A percentile compares a stretch with the other conserved stretches of the same genome.
Conservation (phyloP, 768 basidiomycete species). For the Cytidiella melzeri region DNA sequence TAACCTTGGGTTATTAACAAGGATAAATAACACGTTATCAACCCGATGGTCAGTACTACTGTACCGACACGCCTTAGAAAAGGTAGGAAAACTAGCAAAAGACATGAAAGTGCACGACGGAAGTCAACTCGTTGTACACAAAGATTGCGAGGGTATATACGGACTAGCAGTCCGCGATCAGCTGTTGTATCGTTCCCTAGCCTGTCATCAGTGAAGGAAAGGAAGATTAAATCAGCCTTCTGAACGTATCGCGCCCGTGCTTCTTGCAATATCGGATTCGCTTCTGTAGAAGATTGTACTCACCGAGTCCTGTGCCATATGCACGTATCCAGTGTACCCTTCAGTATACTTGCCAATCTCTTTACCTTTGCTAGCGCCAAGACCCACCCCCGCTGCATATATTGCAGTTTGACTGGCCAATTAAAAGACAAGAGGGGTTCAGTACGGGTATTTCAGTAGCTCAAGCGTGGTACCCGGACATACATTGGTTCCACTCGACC, state of each 20-base stretch:
- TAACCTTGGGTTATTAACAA: too few species aligned
- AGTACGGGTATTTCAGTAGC: too few species aligned
- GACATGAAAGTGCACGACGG: too few species aligned
- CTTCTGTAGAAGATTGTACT: conserved; percentile 5
- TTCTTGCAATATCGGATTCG: neutral
- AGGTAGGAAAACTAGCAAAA: too few species aligned
- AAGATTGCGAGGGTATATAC: neutral
- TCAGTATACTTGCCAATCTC: conserved; percentile 44
- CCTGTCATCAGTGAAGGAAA: conserved; percentile 6
- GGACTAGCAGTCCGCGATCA: neutral
- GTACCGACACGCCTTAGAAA: too few species aligned
- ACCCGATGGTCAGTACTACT: too few species aligned
- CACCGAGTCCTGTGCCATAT: conserved; percentile 25
- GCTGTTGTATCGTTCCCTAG: conserved; percentile 14
- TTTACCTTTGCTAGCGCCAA: conserved; percentile 90
- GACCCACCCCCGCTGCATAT: conserved; percentile 81
- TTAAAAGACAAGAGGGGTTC: too few species aligned
- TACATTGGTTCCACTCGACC: conserved; percentile 88
- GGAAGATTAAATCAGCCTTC: conserved; percentile 3
- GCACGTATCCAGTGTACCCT: conserved; percentile 24
- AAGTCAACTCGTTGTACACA: too few species aligned
- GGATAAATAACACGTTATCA: too few species aligned
- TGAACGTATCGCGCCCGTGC: neutral
- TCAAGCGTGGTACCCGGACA: too few species aligned
- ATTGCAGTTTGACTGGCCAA: conserved; percentile 83